Percentiles rank a stretch among this genome's conserved stretches.
Conservation (phyloP, 257 asterid genomes). For the Capsicum chinense region DNA sequence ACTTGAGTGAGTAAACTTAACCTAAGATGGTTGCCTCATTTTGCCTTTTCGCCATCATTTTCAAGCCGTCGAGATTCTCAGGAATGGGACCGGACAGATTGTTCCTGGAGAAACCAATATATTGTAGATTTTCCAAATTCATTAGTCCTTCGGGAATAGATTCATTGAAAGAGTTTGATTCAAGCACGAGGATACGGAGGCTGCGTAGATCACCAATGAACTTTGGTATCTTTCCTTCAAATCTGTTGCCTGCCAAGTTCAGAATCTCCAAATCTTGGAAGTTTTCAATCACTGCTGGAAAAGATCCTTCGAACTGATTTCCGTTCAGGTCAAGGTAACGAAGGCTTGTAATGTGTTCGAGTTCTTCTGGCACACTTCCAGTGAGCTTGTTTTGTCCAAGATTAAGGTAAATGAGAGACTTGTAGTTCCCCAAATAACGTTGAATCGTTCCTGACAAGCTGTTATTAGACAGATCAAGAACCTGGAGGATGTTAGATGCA, state of each 20-base stretch:
- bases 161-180: constrained; percentile 26
- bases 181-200: neutral
- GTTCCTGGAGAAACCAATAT: constrained; percentile 21
- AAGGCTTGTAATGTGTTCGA: constrained; percentile 20
- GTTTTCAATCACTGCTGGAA: neutral
- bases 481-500: constrained; percentile 1
- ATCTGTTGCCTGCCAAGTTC: constrained; percentile 22
- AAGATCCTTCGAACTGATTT: constrained; percentile 22
- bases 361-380: constrained; percentile 31
- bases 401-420: constrained; percentile 28
- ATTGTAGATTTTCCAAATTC: constrained; percentile 26
- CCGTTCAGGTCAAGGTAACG: constrained; percentile 21
- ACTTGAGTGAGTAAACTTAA: constrained; percentile 9
- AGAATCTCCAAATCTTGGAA: constrained; percentile 24
- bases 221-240: constrained; percentile 7
- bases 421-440: constrained; percentile 27
- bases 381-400: constrained; percentile 29
- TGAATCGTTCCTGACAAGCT: constrained; percentile 21
- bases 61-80: constrained; percentile 19
- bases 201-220: neutral
- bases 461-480: constrained; percentile 32
- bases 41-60: constrained; percentile 1
- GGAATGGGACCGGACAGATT: constrained; percentile 32
- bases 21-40: neutral
- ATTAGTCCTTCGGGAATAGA: constrained; percentile 21